Percentiles rank a stretch among this genome's conserved stretches.
phyloP scores from a whole-genome alignment of 2,329 filamentous ascomycete genomes.

The Aureobasidium sp. region DNA sequence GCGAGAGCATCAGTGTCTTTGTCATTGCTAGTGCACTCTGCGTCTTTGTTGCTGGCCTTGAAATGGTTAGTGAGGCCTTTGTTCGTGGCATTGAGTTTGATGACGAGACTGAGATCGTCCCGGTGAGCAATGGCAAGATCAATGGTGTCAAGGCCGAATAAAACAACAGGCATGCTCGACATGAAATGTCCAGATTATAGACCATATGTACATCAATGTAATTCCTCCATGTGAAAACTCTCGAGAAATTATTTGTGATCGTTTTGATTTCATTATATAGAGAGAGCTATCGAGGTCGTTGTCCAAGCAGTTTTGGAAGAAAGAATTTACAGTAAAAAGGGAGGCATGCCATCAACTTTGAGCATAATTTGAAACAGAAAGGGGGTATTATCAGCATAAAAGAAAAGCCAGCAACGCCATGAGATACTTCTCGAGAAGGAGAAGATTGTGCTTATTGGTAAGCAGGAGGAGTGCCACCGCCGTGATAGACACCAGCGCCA shows the following conservation, averaged over 20 bases:
- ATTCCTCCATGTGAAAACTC: neutral
- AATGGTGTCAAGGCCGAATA: slow-evolving; percentile 5
- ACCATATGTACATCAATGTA: neutral
- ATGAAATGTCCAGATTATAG: neutral
- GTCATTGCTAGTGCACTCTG: slow-evolving; percentile 82
- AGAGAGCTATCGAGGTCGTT: neutral
- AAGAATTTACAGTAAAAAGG: neutral
- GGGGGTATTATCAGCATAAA: slow-evolving; percentile 7
- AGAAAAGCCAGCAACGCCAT: neutral
- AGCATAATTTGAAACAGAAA: neutral
- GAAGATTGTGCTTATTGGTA: slow-evolving; percentile 10
- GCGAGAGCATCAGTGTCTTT: slow-evolving; percentile 93
- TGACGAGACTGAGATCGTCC: slow-evolving; percentile 17
- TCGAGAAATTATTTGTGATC: no score
- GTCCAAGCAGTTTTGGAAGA: neutral
- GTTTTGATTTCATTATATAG: neutral
- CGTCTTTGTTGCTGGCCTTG: slow-evolving; percentile 81
- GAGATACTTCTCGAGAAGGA: neutral
- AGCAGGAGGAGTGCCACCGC: slow-evolving; percentile 16
- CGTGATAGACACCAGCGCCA: slow-evolving; percentile 5
- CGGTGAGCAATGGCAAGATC: neutral
- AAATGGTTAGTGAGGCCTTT: slow-evolving; percentile 76
- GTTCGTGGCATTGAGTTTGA: slow-evolving; percentile 68
- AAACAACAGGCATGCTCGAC: neutral
- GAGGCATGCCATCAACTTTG: neutral